Evolutionary conservation across 352 stramenopile genomes (phyloP), one percentile per base, ranked within the genome.

Genomic region (Phytophthora constricta): DNA sequence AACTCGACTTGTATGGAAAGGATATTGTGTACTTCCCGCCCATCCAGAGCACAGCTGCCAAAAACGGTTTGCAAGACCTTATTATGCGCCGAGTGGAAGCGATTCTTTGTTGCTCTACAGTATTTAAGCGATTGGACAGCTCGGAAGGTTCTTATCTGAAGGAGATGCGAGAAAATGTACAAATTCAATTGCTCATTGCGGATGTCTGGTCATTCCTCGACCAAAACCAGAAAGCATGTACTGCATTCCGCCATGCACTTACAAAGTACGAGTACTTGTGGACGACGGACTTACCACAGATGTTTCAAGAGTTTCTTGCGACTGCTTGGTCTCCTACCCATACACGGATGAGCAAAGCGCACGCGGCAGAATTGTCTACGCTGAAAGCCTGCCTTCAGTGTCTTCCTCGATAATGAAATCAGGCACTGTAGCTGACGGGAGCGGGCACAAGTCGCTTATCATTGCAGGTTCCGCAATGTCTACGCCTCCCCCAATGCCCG

Each of bases 241-340:
- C 73, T 4, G 75, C 84, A 2, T 94, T 86, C 45, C 82, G 87
- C 19, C 42, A 70, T 7, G 82, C 93, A 19, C 79, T 97, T n/a
- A 82, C 74, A 10, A 96, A 96, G 60, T 98, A 97, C 64, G 89
- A 97, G 48, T 98, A 98, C 69, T 61, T 98, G 10, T 98, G 92
- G 92, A 95, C 81, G 11, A 97, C 92, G 2, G 91, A 98, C 47
- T 67, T 98, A 26, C 70, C 94, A 13, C 75, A 89, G 22, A 96
- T 97, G 81, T 98, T 98, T 33, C 41, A 74, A 1, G 58, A 87
- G 46, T 98, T 98, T 63, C 75, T 97, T 1, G 50, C 66, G 3
- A 87, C 80, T 0, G 87, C 84, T 17, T 93, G 90, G 85, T 74
- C 59, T 14, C 74, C 74, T 82, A 82, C 43, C 76, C 73, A 25